These are phyloP conservation scores for Fusarium phyllophilum DNA, from an alignment of 2,329 filamentous ascomycete genomes.

Conservation along the genomic window DNA sequence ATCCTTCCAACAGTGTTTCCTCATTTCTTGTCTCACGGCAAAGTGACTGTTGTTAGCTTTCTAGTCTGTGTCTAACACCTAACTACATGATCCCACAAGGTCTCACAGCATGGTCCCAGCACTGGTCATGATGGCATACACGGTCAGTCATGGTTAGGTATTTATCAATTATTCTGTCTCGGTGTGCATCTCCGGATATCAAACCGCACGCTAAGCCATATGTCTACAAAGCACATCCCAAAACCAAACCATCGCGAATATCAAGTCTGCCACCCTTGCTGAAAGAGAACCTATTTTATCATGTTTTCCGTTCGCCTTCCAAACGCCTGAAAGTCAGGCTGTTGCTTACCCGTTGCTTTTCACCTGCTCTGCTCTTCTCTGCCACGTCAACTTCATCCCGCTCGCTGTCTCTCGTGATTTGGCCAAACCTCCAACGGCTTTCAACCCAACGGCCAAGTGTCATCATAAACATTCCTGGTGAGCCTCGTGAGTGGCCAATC, in stretches of 20 bases:
- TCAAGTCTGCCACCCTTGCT: slow-evolving; percentile 21
- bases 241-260: slow-evolving; percentile 30
- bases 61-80: background rate
- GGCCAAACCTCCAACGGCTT: background rate
- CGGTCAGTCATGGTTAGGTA: background rate
- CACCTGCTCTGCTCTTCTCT: background rate
- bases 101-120: background rate
- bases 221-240: slow-evolving; percentile 36
- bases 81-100: background rate
- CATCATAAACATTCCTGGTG: background rate
- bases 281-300: slow-evolving; percentile 9
- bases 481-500: background rate
- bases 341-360: slow-evolving; percentile 4
- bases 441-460: background rate
- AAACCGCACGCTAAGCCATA: slow-evolving; percentile 30
- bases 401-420: background rate
- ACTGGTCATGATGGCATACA: background rate
- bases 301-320: slow-evolving; percentile 1
- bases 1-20: background rate
- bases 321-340: slow-evolving; percentile 24
- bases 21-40: background rate
- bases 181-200: slow-evolving; percentile 29
- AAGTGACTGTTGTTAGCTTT: background rate
- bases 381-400: background rate
- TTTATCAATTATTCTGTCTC: slow-evolving; percentile 33